Conservation (phyloP, 169 alveolate genomes). For the Hepatocystis sp. region DNA sequence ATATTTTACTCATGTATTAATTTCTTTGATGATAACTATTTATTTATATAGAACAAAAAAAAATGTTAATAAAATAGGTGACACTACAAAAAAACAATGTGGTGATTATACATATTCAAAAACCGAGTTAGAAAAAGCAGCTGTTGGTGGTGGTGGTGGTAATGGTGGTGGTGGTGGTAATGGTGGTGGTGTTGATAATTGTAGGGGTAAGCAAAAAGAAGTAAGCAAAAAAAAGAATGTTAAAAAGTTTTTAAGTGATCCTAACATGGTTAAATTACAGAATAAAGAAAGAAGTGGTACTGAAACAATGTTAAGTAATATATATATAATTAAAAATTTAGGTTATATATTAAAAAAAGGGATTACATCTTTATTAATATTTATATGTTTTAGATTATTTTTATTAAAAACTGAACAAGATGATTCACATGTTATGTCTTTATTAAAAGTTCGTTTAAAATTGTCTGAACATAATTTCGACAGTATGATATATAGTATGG, state of each 20-base stretch:
- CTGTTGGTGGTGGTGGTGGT: too few species aligned
- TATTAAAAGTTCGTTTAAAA: conserved; percentile 52
- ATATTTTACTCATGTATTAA: conserved; percentile 47
- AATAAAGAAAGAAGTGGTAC: neutral
- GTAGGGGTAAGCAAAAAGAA: too few species aligned
- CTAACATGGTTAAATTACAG: too few species aligned
- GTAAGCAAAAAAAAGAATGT: too few species aligned
- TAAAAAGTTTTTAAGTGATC: too few species aligned
- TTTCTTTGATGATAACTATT: conserved; percentile 14
- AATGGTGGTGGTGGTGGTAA: too few species aligned
- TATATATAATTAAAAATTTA: neutral
- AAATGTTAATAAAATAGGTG: neutral
- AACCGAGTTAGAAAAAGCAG: too few species aligned
- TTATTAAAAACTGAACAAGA: conserved; percentile 16
- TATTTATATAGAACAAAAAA: neutral
- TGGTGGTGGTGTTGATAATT: too few species aligned
- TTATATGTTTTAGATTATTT: conserved; percentile 16
- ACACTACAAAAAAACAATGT: too few species aligned
- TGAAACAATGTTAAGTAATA: neutral
- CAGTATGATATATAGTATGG: conserved; percentile 48
- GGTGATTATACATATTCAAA: too few species aligned
- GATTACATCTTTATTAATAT: conserved; percentile 32
- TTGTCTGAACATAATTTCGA: conserved; percentile 42
- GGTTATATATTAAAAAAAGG: conserved; percentile 27
- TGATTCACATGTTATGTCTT: conserved; percentile 64